These are phyloP conservation scores for Phytophthora syringae DNA, from an alignment of 352 stramenopile genomes.

Conservation along the genomic window DNA sequence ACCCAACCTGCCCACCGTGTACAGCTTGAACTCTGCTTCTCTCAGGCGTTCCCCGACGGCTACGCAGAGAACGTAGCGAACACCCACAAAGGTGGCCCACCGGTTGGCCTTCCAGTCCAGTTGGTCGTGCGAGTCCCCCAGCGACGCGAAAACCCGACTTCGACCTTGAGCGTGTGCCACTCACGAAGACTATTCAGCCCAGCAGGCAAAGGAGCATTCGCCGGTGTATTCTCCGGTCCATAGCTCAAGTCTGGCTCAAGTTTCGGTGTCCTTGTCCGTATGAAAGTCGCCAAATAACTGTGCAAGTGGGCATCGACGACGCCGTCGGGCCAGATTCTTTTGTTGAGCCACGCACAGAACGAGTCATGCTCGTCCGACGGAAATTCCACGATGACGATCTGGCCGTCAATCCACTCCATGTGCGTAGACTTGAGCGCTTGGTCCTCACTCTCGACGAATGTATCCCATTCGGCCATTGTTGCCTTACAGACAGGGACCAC, in stretches of 20 bases:
- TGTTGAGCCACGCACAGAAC: not conserved
- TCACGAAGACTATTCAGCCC: not conserved
- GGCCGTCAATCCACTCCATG: slow-evolving; percentile 6
- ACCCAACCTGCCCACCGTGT: not conserved
- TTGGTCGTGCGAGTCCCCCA: too few species aligned
- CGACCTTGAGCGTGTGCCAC: not conserved
- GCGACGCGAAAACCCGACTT: too few species aligned
- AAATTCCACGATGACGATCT: slow-evolving; percentile 1
- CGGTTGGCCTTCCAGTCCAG: too few species aligned
- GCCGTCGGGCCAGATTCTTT: too few species aligned
- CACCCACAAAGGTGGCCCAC: too few species aligned
- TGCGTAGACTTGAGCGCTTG: not conserved
- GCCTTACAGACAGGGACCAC: not conserved
- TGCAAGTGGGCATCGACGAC: too few species aligned
- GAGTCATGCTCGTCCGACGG: not conserved
- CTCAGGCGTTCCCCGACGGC: too few species aligned
- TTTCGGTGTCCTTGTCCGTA: not conserved
- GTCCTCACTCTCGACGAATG: not conserved
- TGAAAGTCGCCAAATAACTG: not conserved
- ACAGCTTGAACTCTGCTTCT: not conserved
- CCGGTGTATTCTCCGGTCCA: not conserved
- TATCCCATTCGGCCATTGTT: not conserved
- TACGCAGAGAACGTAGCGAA: too few species aligned
- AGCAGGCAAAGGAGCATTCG: not conserved
- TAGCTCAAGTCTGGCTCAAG: not conserved